Evolutionary conservation across 176 grass and related monocot genomes (phyloP).

Genomic region (Chloris gayana): DNA sequence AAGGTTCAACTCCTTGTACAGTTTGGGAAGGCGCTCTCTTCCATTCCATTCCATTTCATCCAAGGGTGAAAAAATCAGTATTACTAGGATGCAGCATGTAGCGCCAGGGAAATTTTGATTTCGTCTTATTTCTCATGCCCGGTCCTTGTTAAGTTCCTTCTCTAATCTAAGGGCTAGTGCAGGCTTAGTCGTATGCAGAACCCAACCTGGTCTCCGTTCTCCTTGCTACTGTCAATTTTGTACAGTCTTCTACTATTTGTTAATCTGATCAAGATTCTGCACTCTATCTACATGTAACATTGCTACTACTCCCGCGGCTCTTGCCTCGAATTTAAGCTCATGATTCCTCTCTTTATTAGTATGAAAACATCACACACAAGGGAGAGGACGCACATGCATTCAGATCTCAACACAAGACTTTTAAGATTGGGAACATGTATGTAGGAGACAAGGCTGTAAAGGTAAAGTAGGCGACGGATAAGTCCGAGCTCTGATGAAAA

Average conservation of each 20-base stretch:
- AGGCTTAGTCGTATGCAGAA: not conserved
- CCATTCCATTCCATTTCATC: not conserved
- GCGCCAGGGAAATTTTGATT: constrained; percentile 20
- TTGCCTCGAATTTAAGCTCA: not conserved
- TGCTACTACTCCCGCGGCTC: not conserved
- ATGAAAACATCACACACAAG: not conserved
- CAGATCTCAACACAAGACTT: not conserved
- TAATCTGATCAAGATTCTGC: not conserved
- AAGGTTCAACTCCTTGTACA: constrained; percentile 6
- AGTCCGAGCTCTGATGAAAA: not conserved
- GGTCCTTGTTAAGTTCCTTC: not conserved
- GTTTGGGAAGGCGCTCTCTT: not conserved
- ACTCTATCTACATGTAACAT: not conserved
- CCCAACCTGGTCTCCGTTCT: no score
- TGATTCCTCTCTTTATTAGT: not conserved
- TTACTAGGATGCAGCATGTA: not conserved
- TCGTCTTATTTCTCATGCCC: not conserved
- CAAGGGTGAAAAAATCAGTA: no score
- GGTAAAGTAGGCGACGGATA: not conserved
- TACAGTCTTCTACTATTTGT: constrained; percentile 4
- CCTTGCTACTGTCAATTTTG: constrained; percentile 19
- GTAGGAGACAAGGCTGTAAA: not conserved
- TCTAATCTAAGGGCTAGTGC: not conserved
- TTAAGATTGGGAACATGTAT: not conserved
- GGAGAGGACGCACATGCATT: not conserved